These are phyloP conservation scores for Curvularia eragrostidis DNA, from an alignment of 2,329 filamentous ascomycete species.

Conservation along the genomic window DNA sequence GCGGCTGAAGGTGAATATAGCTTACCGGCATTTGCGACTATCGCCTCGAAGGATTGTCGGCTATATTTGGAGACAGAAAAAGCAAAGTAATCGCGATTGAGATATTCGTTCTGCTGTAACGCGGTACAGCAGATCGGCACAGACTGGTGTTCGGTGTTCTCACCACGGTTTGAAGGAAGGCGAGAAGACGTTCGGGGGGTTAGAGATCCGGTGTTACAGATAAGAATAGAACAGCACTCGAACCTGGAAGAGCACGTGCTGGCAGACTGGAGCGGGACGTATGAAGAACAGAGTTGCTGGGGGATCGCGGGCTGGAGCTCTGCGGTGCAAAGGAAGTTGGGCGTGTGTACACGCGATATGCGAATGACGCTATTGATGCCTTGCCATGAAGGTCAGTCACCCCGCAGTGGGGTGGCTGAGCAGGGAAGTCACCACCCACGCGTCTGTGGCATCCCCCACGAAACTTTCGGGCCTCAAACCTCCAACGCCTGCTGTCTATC, in stretches of 20 bases:
- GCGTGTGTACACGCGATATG: slow-evolving; percentile 17
- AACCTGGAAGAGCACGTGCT: slow-evolving; percentile 1
- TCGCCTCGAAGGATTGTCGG: slow-evolving; percentile 9
- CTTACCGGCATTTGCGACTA: slow-evolving; percentile 42
- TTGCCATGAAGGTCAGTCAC: slow-evolving; percentile 24
- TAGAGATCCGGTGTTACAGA: slow-evolving; percentile 33
- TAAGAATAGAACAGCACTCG: slow-evolving; percentile 19
- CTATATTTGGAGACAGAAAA: slow-evolving; percentile 22
- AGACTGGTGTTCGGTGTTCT: slow-evolving; percentile 15
- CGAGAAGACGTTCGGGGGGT: slow-evolving; percentile 14
- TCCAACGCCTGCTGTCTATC: not conserved
- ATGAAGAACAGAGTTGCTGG: not conserved
- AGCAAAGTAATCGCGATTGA: slow-evolving; percentile 8
- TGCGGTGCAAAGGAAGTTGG: slow-evolving; percentile 2
- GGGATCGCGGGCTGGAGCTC: not conserved
- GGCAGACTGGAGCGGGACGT: not conserved
- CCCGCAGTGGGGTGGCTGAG: slow-evolving; percentile 35
- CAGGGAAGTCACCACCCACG: slow-evolving; percentile 20
- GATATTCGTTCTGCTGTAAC: slow-evolving; percentile 18
- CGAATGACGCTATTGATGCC: slow-evolving; percentile 30
- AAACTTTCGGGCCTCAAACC: slow-evolving; percentile 2
- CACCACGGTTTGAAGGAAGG: slow-evolving; percentile 27
- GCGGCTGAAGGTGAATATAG: slow-evolving; percentile 5
- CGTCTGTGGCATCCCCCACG: slow-evolving; percentile 8
- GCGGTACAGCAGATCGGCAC: not conserved